phyloP scores from a whole-genome alignment of 192 early-diverging fungal species.

The Chytriomyces sp. region DNA sequence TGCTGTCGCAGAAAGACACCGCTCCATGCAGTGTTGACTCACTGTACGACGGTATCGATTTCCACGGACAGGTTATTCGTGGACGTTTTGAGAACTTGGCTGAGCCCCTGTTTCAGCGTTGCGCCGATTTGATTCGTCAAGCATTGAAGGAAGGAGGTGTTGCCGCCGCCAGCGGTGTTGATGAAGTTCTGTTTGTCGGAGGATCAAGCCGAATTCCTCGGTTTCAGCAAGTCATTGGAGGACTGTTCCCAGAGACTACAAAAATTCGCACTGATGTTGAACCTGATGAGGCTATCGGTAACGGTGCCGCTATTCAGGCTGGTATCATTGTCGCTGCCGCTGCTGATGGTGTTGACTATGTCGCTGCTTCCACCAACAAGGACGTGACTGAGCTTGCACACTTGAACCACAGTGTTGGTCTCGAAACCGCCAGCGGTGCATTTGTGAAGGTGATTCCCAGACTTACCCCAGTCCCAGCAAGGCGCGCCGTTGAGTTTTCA shows the following conservation, averaged over 20 bases:
- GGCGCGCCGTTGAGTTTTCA: slow-evolving; percentile 75
- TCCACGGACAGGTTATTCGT: slow-evolving; percentile 80
- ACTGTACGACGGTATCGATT: slow-evolving; percentile 89
- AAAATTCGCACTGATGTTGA: slow-evolving; percentile 83
- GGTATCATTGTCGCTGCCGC: slow-evolving; percentile 73
- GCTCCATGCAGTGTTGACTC: slow-evolving; percentile 94
- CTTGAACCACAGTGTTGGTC: slow-evolving; percentile 76
- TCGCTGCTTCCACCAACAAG: slow-evolving; percentile 57
- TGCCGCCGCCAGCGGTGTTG: slow-evolving; percentile 75
- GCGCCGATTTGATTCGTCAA: slow-evolving; percentile 68
- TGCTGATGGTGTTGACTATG: slow-evolving; percentile 77
- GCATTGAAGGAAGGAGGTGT: slow-evolving; percentile 62
- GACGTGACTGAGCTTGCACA: slow-evolving; percentile 68
- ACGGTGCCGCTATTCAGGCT: slow-evolving; percentile 90
- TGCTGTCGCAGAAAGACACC: slow-evolving; percentile 75
- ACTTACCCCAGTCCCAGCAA: slow-evolving; percentile 84
- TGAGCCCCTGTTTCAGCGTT: slow-evolving; percentile 73
- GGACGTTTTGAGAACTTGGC: slow-evolving; percentile 90
- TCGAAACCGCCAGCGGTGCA: slow-evolving; percentile 70
- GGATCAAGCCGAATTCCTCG: slow-evolving; percentile 87
- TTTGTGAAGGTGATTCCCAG: slow-evolving; percentile 75
- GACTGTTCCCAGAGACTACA: slow-evolving; percentile 71
- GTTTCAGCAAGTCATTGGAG: slow-evolving; percentile 76
- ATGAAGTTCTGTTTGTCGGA: slow-evolving; percentile 90
- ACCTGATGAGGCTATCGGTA: slow-evolving; percentile 90